Percentiles rank a stretch among this genome's conserved stretches.
phyloP scores from a whole-genome alignment of 1,139 yeast species.

The Debaryomyces sp. region DNA sequence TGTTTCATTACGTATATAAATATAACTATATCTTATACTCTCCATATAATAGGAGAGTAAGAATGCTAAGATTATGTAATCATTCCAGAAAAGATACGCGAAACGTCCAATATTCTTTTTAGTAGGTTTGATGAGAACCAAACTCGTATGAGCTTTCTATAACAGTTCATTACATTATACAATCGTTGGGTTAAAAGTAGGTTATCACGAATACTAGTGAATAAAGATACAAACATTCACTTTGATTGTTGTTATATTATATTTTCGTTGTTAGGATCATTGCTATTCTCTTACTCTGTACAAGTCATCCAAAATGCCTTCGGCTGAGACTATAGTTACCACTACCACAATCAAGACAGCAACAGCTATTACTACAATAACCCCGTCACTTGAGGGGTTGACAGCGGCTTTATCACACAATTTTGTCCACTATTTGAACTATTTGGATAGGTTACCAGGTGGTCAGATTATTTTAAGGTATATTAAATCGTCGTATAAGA shows the following conservation, averaged over 20 bases:
- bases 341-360: slow-evolving; percentile 26
- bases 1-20: no score
- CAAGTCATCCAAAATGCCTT: slow-evolving; percentile 9
- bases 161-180: neutral
- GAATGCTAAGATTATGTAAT: slow-evolving; percentile 1
- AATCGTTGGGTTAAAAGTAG: neutral
- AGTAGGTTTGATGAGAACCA: neutral
- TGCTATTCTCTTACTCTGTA: neutral
- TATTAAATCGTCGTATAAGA: slow-evolving; percentile 84
- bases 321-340: slow-evolving; percentile 17
- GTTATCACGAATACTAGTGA: neutral
- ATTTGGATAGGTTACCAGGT: slow-evolving; percentile 66
- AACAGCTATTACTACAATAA: slow-evolving; percentile 31
- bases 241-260: neutral
- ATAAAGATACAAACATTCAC: neutral
- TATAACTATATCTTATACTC: neutral
- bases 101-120: slow-evolving; percentile 1
- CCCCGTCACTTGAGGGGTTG: slow-evolving; percentile 45
- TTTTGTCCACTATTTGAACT: slow-evolving; percentile 40
- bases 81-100: neutral
- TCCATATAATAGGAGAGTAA: neutral
- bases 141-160: neutral
- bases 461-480: slow-evolving; percentile 76
- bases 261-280: neutral
- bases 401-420: slow-evolving; percentile 36